Base-by-base conservation (phyloP, 148 eudicot species). In the Tetragonia tetragonoides region DNA sequence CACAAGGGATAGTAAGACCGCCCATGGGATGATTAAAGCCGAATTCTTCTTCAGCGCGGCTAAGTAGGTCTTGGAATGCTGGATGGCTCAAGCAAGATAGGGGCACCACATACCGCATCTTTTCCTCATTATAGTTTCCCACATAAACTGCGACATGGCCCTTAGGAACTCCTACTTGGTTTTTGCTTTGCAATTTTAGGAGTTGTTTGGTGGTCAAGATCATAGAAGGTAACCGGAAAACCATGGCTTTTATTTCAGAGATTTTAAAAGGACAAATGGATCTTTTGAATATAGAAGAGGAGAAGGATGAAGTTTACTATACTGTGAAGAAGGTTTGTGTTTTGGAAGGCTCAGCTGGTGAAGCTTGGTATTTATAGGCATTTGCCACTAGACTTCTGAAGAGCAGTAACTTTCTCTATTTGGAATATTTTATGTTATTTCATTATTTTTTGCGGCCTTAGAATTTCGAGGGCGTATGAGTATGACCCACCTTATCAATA, bases 11-110 rank as follows among this genome's bases (percentile, higher is more conserved):
- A 47, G 94, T 90, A 6, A 90, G 81, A 66, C 90, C 88, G 5
- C 92, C 92, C 90, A 81, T 86, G 2, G 92, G 92, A 83, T 87
- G 92, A 73, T 83, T 80, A 72, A 79, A 91, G 17, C 92, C 92
- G 12, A 84, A 91, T 39, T 90, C 89, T 85, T 91, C 92, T 75
- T 91, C 88, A 61, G 89, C 83, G 0, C 67, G 79, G 14, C 68
- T 74, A 24, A 89, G 78, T 78, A 89, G 73, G 56, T 83, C 78
- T 75, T 82, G 89, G 53, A 91, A 89, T 47, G 81, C 83, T 39
- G 90, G 92, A 41, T 83, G 85, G 34, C 77, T 89, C 81, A 90
- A 80, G 84, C 82, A 86, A 17, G 90, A 73, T 42, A 89, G 38
- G 5, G 89, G 89, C 49, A 90, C 82, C 17, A 86, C 89, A 66